phyloP scores from a whole-genome alignment of 1,139 yeast species.

The Yamadazyma buinensis region DNA sequence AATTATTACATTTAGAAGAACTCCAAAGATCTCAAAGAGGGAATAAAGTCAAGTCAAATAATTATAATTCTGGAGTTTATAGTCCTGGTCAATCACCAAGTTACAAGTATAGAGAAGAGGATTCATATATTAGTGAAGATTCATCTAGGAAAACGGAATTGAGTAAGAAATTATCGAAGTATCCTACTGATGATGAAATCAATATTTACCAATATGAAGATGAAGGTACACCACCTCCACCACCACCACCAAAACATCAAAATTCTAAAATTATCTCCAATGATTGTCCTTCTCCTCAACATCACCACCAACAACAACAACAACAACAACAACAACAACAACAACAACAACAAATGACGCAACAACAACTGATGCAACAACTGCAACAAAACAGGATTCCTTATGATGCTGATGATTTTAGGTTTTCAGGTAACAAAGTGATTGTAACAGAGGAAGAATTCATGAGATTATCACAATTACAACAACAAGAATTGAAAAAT shows the following conservation, averaged over 20 bases:
- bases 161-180: slow-evolving; percentile 30
- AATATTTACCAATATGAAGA: slow-evolving; percentile 14
- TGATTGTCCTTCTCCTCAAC: slow-evolving; percentile 43
- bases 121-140: slow-evolving; percentile 38
- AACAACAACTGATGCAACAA: not conserved
- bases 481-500: slow-evolving; percentile 38
- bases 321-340: slow-evolving; percentile 3
- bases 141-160: slow-evolving; percentile 35
- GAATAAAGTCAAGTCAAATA: slow-evolving; percentile 9
- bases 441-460: slow-evolving; percentile 29
- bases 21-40: slow-evolving; percentile 27
- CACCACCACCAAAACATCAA: slow-evolving; percentile 48
- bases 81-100: slow-evolving; percentile 6
- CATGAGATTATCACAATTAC: slow-evolving; percentile 26
- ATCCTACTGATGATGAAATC: slow-evolving; percentile 25
- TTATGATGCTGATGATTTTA: slow-evolving; percentile 40
- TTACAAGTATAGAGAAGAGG: slow-evolving; percentile 13
- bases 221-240: slow-evolving; percentile 33
- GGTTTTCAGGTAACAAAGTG: slow-evolving; percentile 22
- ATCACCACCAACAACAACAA: slow-evolving; percentile 24
- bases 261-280: not conserved
- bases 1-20: slow-evolving; percentile 34
- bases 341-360: not conserved
- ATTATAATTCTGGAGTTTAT: slow-evolving; percentile 3
- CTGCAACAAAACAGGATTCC: slow-evolving; percentile 17